phyloP scores from a whole-genome alignment of 306 rosid genomes.

The Sesbania bispinosa region DNA sequence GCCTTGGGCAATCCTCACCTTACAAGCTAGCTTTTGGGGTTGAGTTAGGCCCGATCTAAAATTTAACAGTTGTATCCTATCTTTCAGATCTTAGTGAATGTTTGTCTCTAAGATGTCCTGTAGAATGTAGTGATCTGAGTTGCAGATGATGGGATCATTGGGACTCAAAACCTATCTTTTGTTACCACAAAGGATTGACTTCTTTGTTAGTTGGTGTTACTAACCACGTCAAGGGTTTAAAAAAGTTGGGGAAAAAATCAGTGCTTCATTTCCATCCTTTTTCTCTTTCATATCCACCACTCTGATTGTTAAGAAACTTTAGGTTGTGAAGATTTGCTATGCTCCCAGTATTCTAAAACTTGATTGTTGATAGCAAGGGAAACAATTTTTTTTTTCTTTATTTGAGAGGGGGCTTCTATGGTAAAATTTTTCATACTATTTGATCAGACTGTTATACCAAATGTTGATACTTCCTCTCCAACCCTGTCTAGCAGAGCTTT shows the following conservation, averaged over 20 bases:
- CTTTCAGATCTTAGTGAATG: constrained; percentile 17
- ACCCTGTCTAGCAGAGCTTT: neutral
- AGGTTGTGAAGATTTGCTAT: constrained; percentile 11
- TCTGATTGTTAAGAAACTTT: constrained; percentile 14
- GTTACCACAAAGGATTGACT: neutral
- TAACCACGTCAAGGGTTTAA: neutral
- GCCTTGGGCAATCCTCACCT: too few species aligned
- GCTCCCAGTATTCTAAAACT: constrained; percentile 15
- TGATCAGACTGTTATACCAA: too few species aligned
- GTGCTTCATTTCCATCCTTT: constrained; percentile 8
- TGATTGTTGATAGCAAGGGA: constrained; percentile 4
- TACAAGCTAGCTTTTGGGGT: too few species aligned
- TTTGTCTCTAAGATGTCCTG: neutral
- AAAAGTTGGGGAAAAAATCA: neutral
- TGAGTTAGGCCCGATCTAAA: too few species aligned
- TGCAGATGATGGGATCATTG: constrained; percentile 8
- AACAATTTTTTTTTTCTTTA: neutral
- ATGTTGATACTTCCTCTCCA: neutral
- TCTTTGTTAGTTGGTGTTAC: neutral
- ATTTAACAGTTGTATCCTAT: too few species aligned
- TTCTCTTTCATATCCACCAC: neutral
- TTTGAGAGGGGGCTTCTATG: neutral
- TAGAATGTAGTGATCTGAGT: constrained; percentile 11
- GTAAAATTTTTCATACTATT: neutral
- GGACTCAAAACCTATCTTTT: constrained; percentile 11